phyloP scores from a whole-genome alignment of 2,329 filamentous ascomycete species.

The Hymenoscyphus fraxineus region DNA sequence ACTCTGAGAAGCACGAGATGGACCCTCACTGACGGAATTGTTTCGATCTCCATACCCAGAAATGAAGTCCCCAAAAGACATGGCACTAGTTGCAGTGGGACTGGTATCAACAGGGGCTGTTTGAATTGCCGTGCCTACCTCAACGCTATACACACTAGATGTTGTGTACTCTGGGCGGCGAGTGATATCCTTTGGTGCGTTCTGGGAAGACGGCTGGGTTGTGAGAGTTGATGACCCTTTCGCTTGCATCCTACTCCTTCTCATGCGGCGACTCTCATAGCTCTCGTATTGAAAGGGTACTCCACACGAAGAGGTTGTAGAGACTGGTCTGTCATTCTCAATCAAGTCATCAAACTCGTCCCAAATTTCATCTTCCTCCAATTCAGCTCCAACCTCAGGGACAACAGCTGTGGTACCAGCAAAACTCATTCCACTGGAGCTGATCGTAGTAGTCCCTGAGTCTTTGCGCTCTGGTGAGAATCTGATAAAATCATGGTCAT shows the following conservation, averaged over 20 bases:
- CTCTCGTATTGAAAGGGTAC: conserved; percentile 54
- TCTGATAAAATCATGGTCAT: conserved; percentile 60
- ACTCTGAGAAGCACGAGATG: conserved; percentile 15
- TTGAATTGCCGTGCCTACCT: conserved; percentile 51
- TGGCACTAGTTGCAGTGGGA: conserved; percentile 43
- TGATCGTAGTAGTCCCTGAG: conserved; percentile 60
- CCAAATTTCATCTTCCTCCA: conserved; percentile 92
- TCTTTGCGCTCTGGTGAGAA: conserved; percentile 67
- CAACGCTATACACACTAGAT: conserved; percentile 52
- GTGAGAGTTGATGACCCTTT: conserved; percentile 27
- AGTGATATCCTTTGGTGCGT: conserved; percentile 10
- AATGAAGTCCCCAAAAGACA: conserved; percentile 43
- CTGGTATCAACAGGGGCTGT: conserved; percentile 42
- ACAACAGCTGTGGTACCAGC: conserved; percentile 61
- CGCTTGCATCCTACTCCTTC: conserved; percentile 23
- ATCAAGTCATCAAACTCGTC: conserved; percentile 90
- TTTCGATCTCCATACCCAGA: conserved; percentile 41
- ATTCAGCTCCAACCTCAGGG: conserved; percentile 57
- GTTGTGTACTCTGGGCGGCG: conserved; percentile 32
- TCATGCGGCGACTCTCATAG: conserved; percentile 36
- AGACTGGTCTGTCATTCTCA: conserved; percentile 57
- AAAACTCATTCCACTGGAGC: conserved; percentile 57
- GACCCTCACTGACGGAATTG: conserved; percentile 22
- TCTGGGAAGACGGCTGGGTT: conserved; percentile 19
- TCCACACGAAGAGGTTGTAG: conserved; percentile 54